These are phyloP conservation scores for Glonium stellatum DNA, from an alignment of 495 filamentous ascomycete species.

Conservation along the genomic window DNA sequence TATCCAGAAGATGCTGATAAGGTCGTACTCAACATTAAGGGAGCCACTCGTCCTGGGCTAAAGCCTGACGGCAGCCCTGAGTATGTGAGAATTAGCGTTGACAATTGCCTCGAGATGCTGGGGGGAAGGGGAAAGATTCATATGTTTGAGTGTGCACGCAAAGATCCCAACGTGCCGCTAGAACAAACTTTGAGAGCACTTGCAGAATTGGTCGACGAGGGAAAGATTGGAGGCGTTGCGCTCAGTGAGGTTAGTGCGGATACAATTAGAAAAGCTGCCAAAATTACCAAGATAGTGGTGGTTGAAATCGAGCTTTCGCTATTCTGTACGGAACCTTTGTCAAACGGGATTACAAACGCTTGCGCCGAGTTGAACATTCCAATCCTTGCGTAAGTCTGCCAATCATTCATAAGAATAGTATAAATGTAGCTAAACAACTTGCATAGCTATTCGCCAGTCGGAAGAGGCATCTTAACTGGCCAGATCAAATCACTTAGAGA, in stretches of 20 bases:
- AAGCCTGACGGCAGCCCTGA: no score
- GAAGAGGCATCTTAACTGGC: not conserved
- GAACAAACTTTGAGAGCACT: no score
- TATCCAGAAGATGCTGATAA: no score
- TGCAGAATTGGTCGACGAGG: no score
- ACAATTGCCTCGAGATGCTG: no score
- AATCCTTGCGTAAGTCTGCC: not conserved
- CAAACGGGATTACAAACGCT: not conserved
- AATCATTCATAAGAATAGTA: not conserved
- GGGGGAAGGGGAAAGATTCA: no score
- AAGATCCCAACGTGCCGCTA: no score
- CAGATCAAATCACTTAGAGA: not conserved
- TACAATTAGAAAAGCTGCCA: not conserved
- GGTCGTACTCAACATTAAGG: no score
- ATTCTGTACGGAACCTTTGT: not conserved
- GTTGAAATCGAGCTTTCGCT: not conserved
- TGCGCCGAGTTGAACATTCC: not conserved
- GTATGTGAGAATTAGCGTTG: no score
- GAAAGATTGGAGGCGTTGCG: no score
- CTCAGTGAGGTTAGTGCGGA: not conserved
- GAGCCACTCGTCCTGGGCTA: no score
- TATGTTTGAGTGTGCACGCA: no score
- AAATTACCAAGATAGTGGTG: not conserved
- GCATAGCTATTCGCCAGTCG: not conserved
- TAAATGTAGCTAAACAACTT: not conserved